Conservation (phyloP, 164 flowering plant genomes). For the Kalanchoe fedtschenkoi region DNA sequence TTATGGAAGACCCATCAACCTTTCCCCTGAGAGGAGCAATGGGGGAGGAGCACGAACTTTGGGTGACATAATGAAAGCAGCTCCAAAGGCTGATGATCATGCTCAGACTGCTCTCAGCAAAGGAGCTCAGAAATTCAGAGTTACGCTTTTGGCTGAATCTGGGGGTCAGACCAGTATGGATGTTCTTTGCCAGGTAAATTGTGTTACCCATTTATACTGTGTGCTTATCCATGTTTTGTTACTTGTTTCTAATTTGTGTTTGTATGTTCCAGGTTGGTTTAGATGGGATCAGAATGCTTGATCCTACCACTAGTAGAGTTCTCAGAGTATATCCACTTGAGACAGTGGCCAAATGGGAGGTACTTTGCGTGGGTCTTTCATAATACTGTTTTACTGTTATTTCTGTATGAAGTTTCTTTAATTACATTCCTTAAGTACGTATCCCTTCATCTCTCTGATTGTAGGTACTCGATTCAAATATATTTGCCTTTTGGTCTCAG, state of each 20-base stretch:
- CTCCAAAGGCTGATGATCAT: background rate
- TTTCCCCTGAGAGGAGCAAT: background rate
- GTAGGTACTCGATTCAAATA: slow-evolving; percentile 12
- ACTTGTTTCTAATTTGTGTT: background rate
- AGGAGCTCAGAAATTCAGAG: slow-evolving; percentile 10
- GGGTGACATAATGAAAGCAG: background rate
- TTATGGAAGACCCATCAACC: slow-evolving; percentile 10
- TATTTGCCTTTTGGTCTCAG: slow-evolving; percentile 16
- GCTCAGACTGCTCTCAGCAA: background rate
- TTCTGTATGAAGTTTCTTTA: background rate
- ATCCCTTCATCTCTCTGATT: background rate
- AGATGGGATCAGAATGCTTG: slow-evolving; percentile 13
- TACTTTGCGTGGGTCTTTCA: background rate
- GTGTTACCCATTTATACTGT: background rate
- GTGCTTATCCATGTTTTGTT: background rate
- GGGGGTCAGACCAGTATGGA: slow-evolving; percentile 11
- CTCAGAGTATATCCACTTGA: slow-evolving; percentile 12
- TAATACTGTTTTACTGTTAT: background rate
- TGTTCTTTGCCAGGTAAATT: slow-evolving; percentile 13
- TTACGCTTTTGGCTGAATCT: slow-evolving; percentile 10
- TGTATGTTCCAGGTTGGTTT: slow-evolving; percentile 8
- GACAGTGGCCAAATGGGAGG: slow-evolving; percentile 11
- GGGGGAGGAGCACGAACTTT: background rate
- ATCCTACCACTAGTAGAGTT: slow-evolving; percentile 7
- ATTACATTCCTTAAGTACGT: too few relatives aligned